Evolutionary conservation across 495 filamentous ascomycete species (phyloP), one percentile per base, ranked within the genome.

Genomic region (Trichoderma erinaceum): DNA sequence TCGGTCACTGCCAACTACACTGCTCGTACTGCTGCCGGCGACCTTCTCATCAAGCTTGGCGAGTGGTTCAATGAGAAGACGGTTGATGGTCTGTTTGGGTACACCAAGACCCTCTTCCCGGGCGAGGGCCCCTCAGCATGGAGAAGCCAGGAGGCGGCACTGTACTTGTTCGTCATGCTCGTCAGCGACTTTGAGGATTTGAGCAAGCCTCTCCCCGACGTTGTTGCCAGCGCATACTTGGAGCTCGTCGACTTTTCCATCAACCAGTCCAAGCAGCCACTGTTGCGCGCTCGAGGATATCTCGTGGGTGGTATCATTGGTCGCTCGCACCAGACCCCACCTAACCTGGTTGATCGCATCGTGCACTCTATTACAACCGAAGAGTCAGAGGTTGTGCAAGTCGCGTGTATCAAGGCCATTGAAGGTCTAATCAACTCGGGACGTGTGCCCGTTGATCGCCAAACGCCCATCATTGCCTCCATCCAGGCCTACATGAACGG

Each of bases 1-100:
- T 92, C 92, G 15, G 89, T 97, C 64, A 97, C 92, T n/a, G 90
- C 93, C 29, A 97, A 98, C 74, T 99, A 97, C 75, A 96, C 94
- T 2, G 90, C 95, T 35, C 85, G 95, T 64, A 96, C 91, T 15
- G 94, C 94, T 64, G 93, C 91, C 72, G 92, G 92, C 35, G 94
- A 97, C 74, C 81, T 98, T 32, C 83, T 95, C 11, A 90, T 96
- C 75, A 97, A 97, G 78, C 80, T 96, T n/a, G 92, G 90, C 27
- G 93, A 97, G 75, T 97, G 93, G 91, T 83, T 96, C 44, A 85
- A 86, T 68, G 78, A 81, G 35, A 81, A 83, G 29, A 87, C 90
- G 3, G 79, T 92, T 5, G 90, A 96, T 70, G 90, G 87, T 8
- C 81, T 97, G 41, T 85, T 92, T 43, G 83, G 85, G 3, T 87